These are phyloP conservation scores for Debaryomycetaceae sp. DNA, from an alignment of 1,139 yeast species.

Conservation along the genomic window DNA sequence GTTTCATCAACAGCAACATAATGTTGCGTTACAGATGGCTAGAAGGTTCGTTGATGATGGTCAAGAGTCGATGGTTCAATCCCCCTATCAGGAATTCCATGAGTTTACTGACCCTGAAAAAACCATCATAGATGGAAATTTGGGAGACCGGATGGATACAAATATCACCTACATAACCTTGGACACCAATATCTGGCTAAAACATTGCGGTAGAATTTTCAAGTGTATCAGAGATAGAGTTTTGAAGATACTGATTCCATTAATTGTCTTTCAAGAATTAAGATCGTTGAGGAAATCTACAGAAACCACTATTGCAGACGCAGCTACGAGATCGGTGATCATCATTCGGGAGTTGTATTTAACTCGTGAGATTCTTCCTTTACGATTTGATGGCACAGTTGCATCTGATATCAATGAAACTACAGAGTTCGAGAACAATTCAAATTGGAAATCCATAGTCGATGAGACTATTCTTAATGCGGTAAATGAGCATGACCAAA, in stretches of 20 bases:
- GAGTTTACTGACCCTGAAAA: slow-evolving; percentile 1
- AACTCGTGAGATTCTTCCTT: slow-evolving; percentile 49
- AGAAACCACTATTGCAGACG: slow-evolving; percentile 74
- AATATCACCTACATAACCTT: slow-evolving; percentile 58
- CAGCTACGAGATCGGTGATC: slow-evolving; percentile 77
- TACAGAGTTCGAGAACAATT: slow-evolving; percentile 58
- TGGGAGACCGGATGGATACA: slow-evolving; percentile 52
- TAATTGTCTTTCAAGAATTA: slow-evolving; percentile 75
- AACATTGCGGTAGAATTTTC: slow-evolving; percentile 73
- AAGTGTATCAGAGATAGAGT: slow-evolving; percentile 64
- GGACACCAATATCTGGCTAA: slow-evolving; percentile 79
- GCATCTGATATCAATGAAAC: slow-evolving; percentile 57
- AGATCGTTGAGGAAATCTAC: slow-evolving; percentile 70
- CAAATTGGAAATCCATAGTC: slow-evolving; percentile 61
- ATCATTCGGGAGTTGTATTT: slow-evolving; percentile 64
- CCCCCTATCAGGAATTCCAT: neutral
- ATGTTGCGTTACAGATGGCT: slow-evolving; percentile 12
- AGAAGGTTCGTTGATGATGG: slow-evolving; percentile 14
- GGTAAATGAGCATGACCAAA: slow-evolving; percentile 46
- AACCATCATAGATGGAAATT: slow-evolving; percentile 30
- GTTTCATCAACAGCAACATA: slow-evolving; percentile 18
- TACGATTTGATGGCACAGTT: slow-evolving; percentile 55
- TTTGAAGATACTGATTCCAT: slow-evolving; percentile 58
- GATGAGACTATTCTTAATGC: slow-evolving; percentile 58
- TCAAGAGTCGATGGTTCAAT: slow-evolving; percentile 2